Percentiles rank a stretch among this genome's conserved stretches.
These are phyloP conservation scores for Iberis amara DNA, from an alignment of 441 rosid species.

Conservation along the genomic window DNA sequence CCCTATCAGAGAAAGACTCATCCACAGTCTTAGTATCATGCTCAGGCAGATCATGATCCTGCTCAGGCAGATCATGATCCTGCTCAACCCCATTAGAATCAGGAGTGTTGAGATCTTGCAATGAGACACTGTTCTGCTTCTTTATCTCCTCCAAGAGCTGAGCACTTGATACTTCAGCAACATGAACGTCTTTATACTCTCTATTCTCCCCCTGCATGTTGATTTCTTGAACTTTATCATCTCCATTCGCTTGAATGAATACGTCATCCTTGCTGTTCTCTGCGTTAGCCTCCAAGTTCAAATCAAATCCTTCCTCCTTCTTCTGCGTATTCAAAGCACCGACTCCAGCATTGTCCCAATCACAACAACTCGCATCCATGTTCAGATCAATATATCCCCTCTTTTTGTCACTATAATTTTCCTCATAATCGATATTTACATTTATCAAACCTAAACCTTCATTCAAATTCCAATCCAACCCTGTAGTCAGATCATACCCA, in stretches of 20 bases:
- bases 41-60: constrained; percentile 28
- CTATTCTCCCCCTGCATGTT: constrained; percentile 30
- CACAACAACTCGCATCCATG: constrained; percentile 52
- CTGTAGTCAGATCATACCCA: constrained; percentile 64
- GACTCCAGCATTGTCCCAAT: constrained; percentile 43
- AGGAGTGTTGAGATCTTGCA: constrained; percentile 26
- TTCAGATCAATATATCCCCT: constrained; percentile 68
- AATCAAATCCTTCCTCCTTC: constrained; percentile 60
- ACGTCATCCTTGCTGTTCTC: constrained; percentile 39
- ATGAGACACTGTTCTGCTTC: constrained; percentile 30
- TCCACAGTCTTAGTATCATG: constrained; percentile 26
- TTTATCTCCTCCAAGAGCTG: constrained; percentile 30
- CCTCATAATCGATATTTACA: constrained; percentile 33
- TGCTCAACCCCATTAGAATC: constrained; percentile 24
- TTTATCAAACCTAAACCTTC: constrained; percentile 38
- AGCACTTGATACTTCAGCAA: constrained; percentile 29
- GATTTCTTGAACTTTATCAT: constrained; percentile 23
- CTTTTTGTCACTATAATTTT: constrained; percentile 22
- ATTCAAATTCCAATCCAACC: constrained; percentile 57
- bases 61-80: constrained; percentile 27
- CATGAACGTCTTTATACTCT: constrained; percentile 39
- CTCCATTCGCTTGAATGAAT: constrained; percentile 25
- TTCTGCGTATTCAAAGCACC: constrained; percentile 29
- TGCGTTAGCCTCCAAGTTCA: constrained; percentile 59
- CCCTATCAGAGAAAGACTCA: constrained; percentile 36